Conservation (phyloP, 2,329 filamentous ascomycete genomes). For the Ophiostoma pallidulum region DNA sequence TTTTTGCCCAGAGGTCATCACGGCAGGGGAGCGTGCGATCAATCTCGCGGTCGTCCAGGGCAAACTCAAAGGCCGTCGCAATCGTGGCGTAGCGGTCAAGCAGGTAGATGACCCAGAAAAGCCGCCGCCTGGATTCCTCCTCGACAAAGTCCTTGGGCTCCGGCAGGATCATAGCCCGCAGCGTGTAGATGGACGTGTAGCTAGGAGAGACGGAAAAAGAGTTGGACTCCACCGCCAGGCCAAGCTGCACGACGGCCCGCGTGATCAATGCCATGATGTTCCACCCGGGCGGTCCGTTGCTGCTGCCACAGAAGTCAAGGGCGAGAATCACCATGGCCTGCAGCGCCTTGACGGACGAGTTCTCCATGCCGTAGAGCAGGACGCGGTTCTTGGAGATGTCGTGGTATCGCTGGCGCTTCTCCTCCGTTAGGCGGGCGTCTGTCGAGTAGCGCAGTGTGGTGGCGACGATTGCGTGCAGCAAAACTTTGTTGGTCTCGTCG, state of each 20-base stretch:
- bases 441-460: constrained; percentile 78
- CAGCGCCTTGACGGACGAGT: constrained; percentile 78
- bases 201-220: constrained; percentile 69
- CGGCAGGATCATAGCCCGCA: constrained; percentile 74
- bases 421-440: constrained; percentile 63
- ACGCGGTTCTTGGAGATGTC: constrained; percentile 77
- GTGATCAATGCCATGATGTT: constrained; percentile 85
- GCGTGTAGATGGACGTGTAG: constrained; percentile 79
- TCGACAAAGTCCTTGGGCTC: constrained; percentile 81
- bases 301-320: constrained; percentile 73
- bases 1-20: constrained; percentile 76
- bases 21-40: constrained; percentile 79
- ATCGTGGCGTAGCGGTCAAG: constrained; percentile 86
- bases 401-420: constrained; percentile 66
- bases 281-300: constrained; percentile 87
- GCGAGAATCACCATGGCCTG: constrained; percentile 83
- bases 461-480: constrained; percentile 82
- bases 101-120: constrained; percentile 94
- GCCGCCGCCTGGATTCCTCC: constrained; percentile 71
- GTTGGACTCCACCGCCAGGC: constrained; percentile 72
- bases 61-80: constrained; percentile 86
- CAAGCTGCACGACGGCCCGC: constrained; percentile 78
- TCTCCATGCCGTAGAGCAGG: constrained; percentile 76
- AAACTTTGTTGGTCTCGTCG: constrained; percentile 71
- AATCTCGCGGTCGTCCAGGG: constrained; percentile 79